Evolutionary conservation across 2,329 filamentous ascomycete species (phyloP), one percentile per base, ranked within the genome.

Genomic region (Elsinoe perseae): DNA sequence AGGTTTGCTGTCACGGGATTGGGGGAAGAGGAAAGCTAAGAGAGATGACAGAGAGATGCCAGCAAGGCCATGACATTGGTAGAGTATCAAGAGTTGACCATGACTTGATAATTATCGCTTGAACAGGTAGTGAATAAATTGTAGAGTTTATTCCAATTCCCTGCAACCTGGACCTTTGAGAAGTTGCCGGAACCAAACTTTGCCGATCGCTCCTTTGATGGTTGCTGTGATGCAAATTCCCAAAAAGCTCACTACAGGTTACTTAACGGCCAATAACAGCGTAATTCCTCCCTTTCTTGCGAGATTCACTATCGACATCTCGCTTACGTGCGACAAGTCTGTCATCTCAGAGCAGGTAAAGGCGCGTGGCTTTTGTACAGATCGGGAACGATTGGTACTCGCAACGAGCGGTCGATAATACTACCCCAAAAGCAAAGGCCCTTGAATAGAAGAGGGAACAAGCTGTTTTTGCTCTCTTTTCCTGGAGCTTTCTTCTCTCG

Each of bases 141-240:
- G 16, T n/a, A 43, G 4, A 20, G 21, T 43, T 23, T 43, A 7
- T 4, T 27, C 23, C 21, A 52, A n/a, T 52, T 52, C 18, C 44
- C 48, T 52, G 48, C 30, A 34, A 52, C 48, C 48, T 52, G 48
- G 48, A 52, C 48, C 48, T 20, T 16, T 18, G 7, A 32, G 18
- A 32, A 50, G 18, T 7, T 12, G 16, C 30, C 30, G 48, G 48
- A 52, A 34, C n/a, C 10, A 25, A 52, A 38, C 12, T 32, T 12
- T 52, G 48, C 48, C 48, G 48, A 52, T 52, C 48, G 25, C 28
- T 52, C 48, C 30, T 52, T 52, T 34, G 20, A n/a, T 52, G 25
- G 28, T 52, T 34, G 32, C 32, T 52, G 40, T 50, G 27, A 30
- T 32, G 44, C 44, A 50, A n/a, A 30, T 52, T 52, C 48, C 48